Conservation (phyloP, 352 stramenopile genomes). For the Phytophthora tubulina region DNA sequence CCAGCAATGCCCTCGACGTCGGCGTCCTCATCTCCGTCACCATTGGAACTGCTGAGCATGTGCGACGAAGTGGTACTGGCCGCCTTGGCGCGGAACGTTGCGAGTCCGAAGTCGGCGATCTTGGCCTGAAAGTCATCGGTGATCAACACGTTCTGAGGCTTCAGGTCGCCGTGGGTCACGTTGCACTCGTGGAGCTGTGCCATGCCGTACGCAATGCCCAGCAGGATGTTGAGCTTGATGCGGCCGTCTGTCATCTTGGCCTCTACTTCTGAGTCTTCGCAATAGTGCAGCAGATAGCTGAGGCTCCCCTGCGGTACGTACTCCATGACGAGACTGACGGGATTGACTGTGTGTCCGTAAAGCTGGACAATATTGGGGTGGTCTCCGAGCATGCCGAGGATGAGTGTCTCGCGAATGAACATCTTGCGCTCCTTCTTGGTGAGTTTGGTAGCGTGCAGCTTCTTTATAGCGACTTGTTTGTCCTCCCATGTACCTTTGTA, state of each 20-base stretch:
- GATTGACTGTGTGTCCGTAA: conserved; percentile 43
- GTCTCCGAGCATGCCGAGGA: conserved; percentile 46
- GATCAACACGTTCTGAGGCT: conserved; percentile 77
- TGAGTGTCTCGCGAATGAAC: conserved; percentile 45
- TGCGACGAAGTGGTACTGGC: conserved; percentile 45
- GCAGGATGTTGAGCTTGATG: conserved; percentile 48
- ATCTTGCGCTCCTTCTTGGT: conserved; percentile 48
- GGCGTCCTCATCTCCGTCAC: conserved; percentile 25
- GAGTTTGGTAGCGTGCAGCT: conserved; percentile 44
- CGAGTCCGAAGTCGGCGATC: conserved; percentile 82
- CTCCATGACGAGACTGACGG: conserved; percentile 48
- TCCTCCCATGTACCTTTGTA: conserved; percentile 3
- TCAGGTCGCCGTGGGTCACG: conserved; percentile 71
- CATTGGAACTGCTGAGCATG: conserved; percentile 26
- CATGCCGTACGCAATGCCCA: conserved; percentile 48
- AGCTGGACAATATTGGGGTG: conserved; percentile 55
- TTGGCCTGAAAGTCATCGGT: conserved; percentile 76
- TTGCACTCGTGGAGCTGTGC: conserved; percentile 46
- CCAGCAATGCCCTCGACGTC: conserved; percentile 44
- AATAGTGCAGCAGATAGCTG: conserved; percentile 50
- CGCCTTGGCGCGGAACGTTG: conserved; percentile 42
- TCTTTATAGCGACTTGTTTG: conserved; percentile 46
- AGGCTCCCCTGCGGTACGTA: conserved; percentile 45
- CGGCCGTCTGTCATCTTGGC: conserved; percentile 53
- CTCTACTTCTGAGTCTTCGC: conserved; percentile 39